phyloP scores from a whole-genome alignment of 2,329 filamentous ascomycete species.

The Coniella lustricola region DNA sequence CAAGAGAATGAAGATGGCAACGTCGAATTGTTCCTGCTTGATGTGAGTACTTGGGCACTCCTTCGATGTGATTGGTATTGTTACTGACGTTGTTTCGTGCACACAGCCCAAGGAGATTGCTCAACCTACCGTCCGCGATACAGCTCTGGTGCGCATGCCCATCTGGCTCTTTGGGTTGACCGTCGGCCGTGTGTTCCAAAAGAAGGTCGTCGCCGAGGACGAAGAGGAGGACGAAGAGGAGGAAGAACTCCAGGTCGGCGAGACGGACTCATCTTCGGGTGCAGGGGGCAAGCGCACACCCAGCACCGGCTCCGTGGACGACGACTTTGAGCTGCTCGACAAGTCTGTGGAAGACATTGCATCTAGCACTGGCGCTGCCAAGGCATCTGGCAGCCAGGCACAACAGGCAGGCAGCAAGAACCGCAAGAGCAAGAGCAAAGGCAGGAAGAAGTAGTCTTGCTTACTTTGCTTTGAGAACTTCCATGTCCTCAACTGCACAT shows the following conservation, averaged over 20 bases:
- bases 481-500: neutral
- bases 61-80: neutral
- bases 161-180: slow-evolving; percentile 60
- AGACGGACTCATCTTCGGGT: slow-evolving; percentile 40
- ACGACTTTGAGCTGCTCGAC: slow-evolving; percentile 57
- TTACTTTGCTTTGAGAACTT: neutral
- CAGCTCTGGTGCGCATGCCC: slow-evolving; percentile 73
- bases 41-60: slow-evolving; percentile 51
- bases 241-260: slow-evolving; percentile 26
- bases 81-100: slow-evolving; percentile 5
- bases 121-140: slow-evolving; percentile 71
- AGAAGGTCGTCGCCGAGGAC: slow-evolving; percentile 24
- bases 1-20: slow-evolving; percentile 83
- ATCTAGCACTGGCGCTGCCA: slow-evolving; percentile 33
- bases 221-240: slow-evolving; percentile 31
- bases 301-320: slow-evolving; percentile 50
- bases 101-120: slow-evolving; percentile 69
- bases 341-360: slow-evolving; percentile 51
- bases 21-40: slow-evolving; percentile 75
- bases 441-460: slow-evolving; percentile 43
- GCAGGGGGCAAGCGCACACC: slow-evolving; percentile 41
- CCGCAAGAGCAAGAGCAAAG: slow-evolving; percentile 38
- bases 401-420: slow-evolving; percentile 32
- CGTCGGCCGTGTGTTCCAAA: slow-evolving; percentile 41
- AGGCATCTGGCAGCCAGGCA: slow-evolving; percentile 38